Percentiles rank a stretch among this genome's conserved stretches.
These are phyloP conservation scores for Tetradesmus lagerheimii DNA, from an alignment of 139 green algal species.

Conservation along the genomic window DNA sequence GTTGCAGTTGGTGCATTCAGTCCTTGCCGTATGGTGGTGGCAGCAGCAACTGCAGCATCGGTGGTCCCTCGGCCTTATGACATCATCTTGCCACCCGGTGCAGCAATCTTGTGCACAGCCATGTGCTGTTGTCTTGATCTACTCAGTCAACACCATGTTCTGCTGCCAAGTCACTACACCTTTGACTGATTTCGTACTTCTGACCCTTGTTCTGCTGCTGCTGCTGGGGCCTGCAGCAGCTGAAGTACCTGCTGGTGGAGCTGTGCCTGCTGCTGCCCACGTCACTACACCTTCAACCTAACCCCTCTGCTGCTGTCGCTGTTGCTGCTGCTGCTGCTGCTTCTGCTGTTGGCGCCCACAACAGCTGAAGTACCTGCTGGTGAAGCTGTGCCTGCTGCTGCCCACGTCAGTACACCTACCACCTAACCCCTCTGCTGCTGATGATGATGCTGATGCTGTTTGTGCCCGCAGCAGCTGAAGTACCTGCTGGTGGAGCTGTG, in stretches of 20 bases:
- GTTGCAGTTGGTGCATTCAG: too few species aligned
- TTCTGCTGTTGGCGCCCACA: slow-evolving; percentile 6
- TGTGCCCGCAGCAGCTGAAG: slow-evolving; percentile 24
- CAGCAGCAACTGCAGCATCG: too few species aligned
- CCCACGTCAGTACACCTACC: too few species aligned
- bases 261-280: slow-evolving; percentile 87
- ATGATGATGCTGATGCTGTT: background rate
- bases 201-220: background rate
- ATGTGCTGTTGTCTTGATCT: background rate
- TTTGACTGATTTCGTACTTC: too few species aligned
- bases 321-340: background rate
- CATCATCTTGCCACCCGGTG: too few species aligned
- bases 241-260: slow-evolving; percentile 81
- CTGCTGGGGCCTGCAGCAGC: background rate
- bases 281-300: too few species aligned
- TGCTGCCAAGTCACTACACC: too few species aligned
- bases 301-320: background rate
- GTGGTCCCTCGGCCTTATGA: too few species aligned
- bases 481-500: slow-evolving; percentile 87
- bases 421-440: too few species aligned
- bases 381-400: slow-evolving; percentile 79
- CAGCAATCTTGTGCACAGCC: too few species aligned
- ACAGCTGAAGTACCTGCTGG: slow-evolving; percentile 58
- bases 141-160: too few species aligned
- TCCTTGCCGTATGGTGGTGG: too few species aligned